A percentile compares a stretch with the other conserved stretches of the same genome.
Evolutionary conservation across 1,139 yeast genomes (phyloP).

Genomic region (Zygoascus hellenicus): DNA sequence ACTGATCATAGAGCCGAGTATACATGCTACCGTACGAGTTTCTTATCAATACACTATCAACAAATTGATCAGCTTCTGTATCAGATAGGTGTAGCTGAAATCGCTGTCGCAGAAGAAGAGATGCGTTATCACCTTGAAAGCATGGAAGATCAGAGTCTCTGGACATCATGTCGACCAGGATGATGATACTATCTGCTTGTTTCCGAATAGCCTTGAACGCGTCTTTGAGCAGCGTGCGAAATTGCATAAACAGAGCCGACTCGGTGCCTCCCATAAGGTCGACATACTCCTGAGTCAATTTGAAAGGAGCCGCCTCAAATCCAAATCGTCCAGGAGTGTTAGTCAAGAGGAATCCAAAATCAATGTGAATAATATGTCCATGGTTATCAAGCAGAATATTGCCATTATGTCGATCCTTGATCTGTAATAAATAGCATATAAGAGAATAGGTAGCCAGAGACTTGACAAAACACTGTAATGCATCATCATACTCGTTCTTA

Average conservation of each 20-base stretch:
- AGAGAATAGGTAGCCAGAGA: conserved; percentile 88
- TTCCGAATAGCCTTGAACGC: conserved; percentile 69
- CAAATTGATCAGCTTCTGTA: conserved; percentile 67
- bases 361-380: conserved; percentile 93
- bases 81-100: conserved; percentile 72
- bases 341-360: conserved; percentile 86
- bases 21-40: conserved; percentile 85
- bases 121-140: conserved; percentile 77
- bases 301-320: conserved; percentile 95
- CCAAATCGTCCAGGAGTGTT: conserved; percentile 96
- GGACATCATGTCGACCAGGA: conserved; percentile 89
- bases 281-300: conserved; percentile 78
- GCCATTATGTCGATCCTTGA: conserved; percentile 95
- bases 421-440: conserved; percentile 80
- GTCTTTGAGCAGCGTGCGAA: conserved; percentile 56
- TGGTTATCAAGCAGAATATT: conserved; percentile 90
- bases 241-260: conserved; percentile 52
- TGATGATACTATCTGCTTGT: conserved; percentile 64
- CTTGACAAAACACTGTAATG: conserved; percentile 75
- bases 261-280: conserved; percentile 79
- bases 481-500: conserved; percentile 44
- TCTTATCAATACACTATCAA: conserved; percentile 65
- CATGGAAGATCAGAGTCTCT: conserved; percentile 87
- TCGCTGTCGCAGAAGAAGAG: conserved; percentile 69
- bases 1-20: conserved; percentile 89